Conservation (phyloP, 2,329 filamentous ascomycete species). For the Calonectria hawksworthii region DNA sequence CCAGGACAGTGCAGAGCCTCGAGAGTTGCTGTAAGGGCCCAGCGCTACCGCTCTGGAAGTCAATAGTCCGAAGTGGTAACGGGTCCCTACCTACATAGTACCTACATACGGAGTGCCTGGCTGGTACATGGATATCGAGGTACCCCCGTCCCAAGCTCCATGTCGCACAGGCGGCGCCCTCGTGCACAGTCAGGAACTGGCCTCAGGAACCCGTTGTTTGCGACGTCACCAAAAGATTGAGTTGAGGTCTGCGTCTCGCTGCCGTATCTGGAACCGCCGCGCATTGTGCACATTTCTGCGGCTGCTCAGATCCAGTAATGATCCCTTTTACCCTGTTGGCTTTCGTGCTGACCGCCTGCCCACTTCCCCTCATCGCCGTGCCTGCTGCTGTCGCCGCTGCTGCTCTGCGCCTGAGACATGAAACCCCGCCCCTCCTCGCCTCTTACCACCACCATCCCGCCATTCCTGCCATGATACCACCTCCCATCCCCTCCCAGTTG, state of each 20-base stretch:
- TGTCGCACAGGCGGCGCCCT: slow-evolving; percentile 14
- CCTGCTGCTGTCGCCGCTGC: background rate
- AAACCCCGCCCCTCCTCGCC: slow-evolving; percentile 13
- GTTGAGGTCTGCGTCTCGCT: slow-evolving; percentile 10
- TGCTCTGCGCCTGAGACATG: slow-evolving; percentile 1
- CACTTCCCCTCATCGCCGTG: background rate
- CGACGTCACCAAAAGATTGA: slow-evolving; percentile 8
- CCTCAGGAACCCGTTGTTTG: slow-evolving; percentile 22
- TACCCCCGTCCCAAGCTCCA: slow-evolving; percentile 1
- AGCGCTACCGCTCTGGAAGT: background rate
- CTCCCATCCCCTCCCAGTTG: background rate
- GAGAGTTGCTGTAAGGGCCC: slow-evolving; percentile 6
- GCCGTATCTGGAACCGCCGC: background rate
- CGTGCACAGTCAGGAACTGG: slow-evolving; percentile 10
- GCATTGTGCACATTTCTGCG: slow-evolving; percentile 4
- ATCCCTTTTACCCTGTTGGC: background rate
- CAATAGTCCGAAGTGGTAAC: background rate
- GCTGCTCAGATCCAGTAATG: slow-evolving; percentile 2
- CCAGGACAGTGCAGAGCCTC: background rate
- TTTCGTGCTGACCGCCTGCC: slow-evolving; percentile 1
- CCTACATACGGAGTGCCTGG: background rate
- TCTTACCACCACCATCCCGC: background rate
- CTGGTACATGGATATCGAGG: background rate
- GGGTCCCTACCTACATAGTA: background rate
- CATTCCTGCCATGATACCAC: slow-evolving; percentile 8